Percentiles rank a stretch among this genome's conserved stretches.
Conservation (phyloP, 2,329 filamentous ascomycete genomes). For the Pseudopithomyces chartarum region DNA sequence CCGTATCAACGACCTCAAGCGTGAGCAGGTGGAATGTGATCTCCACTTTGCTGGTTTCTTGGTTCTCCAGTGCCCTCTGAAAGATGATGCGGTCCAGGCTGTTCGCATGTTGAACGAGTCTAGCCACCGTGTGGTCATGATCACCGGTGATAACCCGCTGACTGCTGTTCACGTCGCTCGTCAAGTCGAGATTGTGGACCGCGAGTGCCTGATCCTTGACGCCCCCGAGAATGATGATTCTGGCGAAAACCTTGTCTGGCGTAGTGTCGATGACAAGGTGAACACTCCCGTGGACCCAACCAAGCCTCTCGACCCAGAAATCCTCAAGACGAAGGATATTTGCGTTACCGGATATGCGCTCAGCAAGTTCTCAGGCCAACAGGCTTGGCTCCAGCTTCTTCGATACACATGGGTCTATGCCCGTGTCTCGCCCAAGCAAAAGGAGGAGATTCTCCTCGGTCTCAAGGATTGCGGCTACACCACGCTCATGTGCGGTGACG, state of each 20-base stretch:
- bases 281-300: slow-evolving; percentile 85
- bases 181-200: slow-evolving; percentile 96
- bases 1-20: slow-evolving; percentile 91
- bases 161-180: slow-evolving; percentile 95
- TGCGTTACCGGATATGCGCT: slow-evolving; percentile 96
- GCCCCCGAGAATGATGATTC: slow-evolving; percentile 87
- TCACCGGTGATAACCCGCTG: slow-evolving; percentile 96
- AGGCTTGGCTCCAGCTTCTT: slow-evolving; percentile 76
- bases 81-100: slow-evolving; percentile 92
- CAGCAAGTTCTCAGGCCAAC: slow-evolving; percentile 82
- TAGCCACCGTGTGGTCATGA: slow-evolving; percentile 98
- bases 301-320: slow-evolving; percentile 77
- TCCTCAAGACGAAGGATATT: slow-evolving; percentile 84
- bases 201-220: slow-evolving; percentile 92
- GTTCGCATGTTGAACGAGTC: slow-evolving; percentile 98
- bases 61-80: slow-evolving; percentile 91
- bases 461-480: slow-evolving; percentile 97
- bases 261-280: slow-evolving; percentile 88
- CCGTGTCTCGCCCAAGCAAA: slow-evolving; percentile 96
- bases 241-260: slow-evolving; percentile 86
- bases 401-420: slow-evolving; percentile 97
- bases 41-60: slow-evolving; percentile 93
- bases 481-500: slow-evolving; percentile 97
- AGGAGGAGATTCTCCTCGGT: slow-evolving; percentile 96
- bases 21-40: slow-evolving; percentile 85